A percentile compares a stretch with the other conserved stretches of the same genome.
These are phyloP conservation scores for Pyrenophora teres DNA, from an alignment of 2,329 filamentous ascomycete genomes.

Conservation along the genomic window DNA sequence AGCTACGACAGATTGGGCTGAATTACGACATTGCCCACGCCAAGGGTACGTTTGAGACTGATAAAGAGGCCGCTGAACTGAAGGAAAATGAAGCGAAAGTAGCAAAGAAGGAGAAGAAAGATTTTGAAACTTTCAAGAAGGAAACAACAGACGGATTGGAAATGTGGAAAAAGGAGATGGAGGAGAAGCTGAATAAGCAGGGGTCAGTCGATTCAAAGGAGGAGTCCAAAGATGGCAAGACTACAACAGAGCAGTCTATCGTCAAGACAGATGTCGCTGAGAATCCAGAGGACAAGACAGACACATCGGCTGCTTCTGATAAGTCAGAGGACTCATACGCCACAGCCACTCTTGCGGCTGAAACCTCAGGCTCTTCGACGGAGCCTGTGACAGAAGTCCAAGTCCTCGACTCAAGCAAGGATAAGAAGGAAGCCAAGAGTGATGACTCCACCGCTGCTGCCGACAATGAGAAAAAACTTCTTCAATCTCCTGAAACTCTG, in stretches of 20 bases:
- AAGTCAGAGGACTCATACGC: background rate
- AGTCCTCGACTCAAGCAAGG: too few relatives aligned
- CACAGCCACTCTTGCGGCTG: background rate
- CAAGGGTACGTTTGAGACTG: constrained; percentile 60
- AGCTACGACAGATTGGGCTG: constrained; percentile 67
- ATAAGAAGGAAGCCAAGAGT: background rate
- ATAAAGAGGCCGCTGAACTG: constrained; percentile 45
- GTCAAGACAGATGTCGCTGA: background rate
- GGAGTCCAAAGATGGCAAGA: background rate
- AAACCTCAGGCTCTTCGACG: background rate
- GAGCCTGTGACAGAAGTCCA: background rate
- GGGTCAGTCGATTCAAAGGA: constrained; percentile 2
- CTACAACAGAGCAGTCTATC: background rate
- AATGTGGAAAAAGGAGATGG: constrained; percentile 42
- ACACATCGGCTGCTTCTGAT: background rate
- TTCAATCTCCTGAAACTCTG: background rate
- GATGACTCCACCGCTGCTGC: background rate
- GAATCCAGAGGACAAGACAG: background rate
- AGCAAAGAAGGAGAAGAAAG: constrained; percentile 33
- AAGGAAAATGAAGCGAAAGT: constrained; percentile 41
- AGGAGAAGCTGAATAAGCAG: constrained; percentile 18
- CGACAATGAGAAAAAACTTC: background rate
- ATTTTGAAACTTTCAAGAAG: constrained; percentile 29
- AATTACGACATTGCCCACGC: constrained; percentile 73
- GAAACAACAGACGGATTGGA: constrained; percentile 35